Evolutionary conservation across 1,284 basidiomycete genomes (phyloP), one percentile per base, ranked within the genome.

Genomic region (Melampsora americana): DNA sequence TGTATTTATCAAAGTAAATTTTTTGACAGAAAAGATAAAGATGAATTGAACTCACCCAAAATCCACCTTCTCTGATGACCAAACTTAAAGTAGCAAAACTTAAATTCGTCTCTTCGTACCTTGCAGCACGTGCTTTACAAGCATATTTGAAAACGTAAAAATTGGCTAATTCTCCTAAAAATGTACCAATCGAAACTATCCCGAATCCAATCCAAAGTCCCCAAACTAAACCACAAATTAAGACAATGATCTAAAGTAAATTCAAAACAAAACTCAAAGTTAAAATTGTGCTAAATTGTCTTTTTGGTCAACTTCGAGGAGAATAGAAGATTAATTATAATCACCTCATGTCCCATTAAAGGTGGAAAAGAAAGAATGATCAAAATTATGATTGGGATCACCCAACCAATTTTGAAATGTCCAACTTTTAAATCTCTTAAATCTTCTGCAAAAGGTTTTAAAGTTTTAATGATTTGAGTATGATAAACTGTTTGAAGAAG

Each of bases 331-430:
- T n/a, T n/a, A n/a, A n/a, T n/a, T n/a, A 30, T 77, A 32, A 66
- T 66, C n/a, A 71, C 30, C 30, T 82, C 82, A 66, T 82, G 82
- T 11, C 83, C 83, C 59, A 83, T 82, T 0, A 84, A 78, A 0
- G 84, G 84, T 0, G 84, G 84, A 79, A 85, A 84, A 12, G 81
- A 82, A 65, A 84, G 79, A 44, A 84, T 80, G 75, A 84, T 80
- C 46, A 84, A 80, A 28, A 83, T 79, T 9, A 79, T 79, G 32
- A 82, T 81, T 2, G 83, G 83, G 9, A 83, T 79, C 23, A 80
- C 53, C 79, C 81, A 84, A 6, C 82, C 82, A 16, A 75, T 80
- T n/a, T 74, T 66, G 5, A 69, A 26, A 5, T 53, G n/a, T 18
- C 56, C 56, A 18, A 69, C 39, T 35, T 69, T 56, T 11, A 69